Base-by-base conservation (phyloP, 805 yeast genomes). In the Saturnispora silvae region DNA sequence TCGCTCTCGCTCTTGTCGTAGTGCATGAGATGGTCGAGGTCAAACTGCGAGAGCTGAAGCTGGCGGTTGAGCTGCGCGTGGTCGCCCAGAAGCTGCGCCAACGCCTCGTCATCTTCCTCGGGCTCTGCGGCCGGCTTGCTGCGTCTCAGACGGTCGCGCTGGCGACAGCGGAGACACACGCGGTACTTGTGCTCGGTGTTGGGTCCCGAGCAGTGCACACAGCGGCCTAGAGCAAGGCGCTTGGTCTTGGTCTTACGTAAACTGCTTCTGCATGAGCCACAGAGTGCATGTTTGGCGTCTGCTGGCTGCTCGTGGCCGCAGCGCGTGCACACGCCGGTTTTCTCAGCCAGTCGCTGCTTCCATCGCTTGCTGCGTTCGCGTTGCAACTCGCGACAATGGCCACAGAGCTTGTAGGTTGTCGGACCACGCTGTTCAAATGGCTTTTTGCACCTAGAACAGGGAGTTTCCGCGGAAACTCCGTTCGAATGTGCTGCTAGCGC, bases 141-240 rank as follows among this genome's bases (percentile, higher is more conserved):
- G 40, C 83, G 55, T 44, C 83, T 61, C 33, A 68, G 56, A 49
- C 70, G 73, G 50, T 76, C 83, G 45, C 72, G 75, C 33, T 64
- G 70, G 40, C 83, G 61, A 52, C 84, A 77, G 44, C 81, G 59
- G 41, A 66, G 60, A 50, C 84, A 77, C n/a, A 77, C 83, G 50
- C 76, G 77, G 54, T 60, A 77, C 36, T 61, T 63, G 1, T 67
- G 65, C 5, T 65, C 52, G 14, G 56, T 48, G 37, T 66, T 65
- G 6, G 77, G 75, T 3, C 81, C 81, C 1, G 76, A 63, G 43
- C 84, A 77, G 49, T 77, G 83, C 13, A 77, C 80, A 57, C 84
- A 77, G 47, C 68, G 68, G 1, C 84, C 83, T 45, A 65, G 68
- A 10, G 74, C 72, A 5, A 73, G 79, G 28, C 84, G 59, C 37